Conservation (phyloP, 1,139 yeast genomes). For the Hansenula anomala region DNA sequence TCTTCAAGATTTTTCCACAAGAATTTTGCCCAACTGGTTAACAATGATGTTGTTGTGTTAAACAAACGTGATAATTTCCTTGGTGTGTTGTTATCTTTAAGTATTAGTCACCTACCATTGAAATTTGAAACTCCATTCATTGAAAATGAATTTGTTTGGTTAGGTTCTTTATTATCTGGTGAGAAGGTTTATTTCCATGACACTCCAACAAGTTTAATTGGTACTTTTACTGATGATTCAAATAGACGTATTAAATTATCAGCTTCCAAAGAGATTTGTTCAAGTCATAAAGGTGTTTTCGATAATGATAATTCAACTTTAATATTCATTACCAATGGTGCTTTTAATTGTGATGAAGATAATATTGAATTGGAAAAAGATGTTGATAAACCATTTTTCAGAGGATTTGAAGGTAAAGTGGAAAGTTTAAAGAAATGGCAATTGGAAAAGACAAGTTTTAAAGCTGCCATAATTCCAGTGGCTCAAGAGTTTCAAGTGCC, state of each 20-base stretch:
- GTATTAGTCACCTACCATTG: not conserved
- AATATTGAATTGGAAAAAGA: not conserved
- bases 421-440: conserved; percentile 1
- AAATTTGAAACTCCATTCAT: not conserved
- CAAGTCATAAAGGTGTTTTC: conserved; percentile 5
- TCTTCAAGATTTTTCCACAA: conserved; percentile 1
- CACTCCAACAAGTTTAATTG: not conserved
- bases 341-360: conserved; percentile 7
- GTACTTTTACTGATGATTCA: not conserved
- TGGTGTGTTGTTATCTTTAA: conserved; percentile 1
- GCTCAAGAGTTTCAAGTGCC: not conserved
- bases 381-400: not conserved
- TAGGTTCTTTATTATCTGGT: conserved; percentile 3
- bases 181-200: not conserved
- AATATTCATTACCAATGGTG: conserved; percentile 12
- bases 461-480: conserved; percentile 1
- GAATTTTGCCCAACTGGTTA: not conserved
- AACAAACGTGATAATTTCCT: conserved; percentile 3
- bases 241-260: conserved; percentile 1
- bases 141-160: conserved; percentile 1
- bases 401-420: conserved; percentile 1
- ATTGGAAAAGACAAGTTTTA: not conserved
- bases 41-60: conserved; percentile 2
- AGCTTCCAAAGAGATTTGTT: conserved; percentile 4
- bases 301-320: conserved; percentile 3